Evolutionary conservation across 2,329 filamentous ascomycete species (phyloP).

Genomic region (Penicillium sp.): DNA sequence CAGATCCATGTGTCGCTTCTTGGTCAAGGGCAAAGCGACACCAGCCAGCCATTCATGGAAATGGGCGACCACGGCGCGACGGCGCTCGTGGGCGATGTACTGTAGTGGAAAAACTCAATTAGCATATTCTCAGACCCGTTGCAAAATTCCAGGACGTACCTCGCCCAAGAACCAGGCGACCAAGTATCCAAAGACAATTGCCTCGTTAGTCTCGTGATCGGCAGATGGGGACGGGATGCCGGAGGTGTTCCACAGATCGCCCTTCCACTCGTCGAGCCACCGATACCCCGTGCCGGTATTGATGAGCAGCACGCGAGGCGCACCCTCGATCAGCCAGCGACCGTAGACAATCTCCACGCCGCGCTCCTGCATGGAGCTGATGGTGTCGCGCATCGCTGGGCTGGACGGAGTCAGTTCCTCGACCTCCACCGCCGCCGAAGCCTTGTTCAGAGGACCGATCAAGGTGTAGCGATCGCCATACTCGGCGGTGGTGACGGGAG

Average conservation of each 20-base stretch:
- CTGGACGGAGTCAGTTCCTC: constrained; percentile 86
- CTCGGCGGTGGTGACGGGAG: constrained; percentile 93
- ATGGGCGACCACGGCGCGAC: constrained; percentile 90
- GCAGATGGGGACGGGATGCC: constrained; percentile 90
- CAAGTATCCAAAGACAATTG: constrained; percentile 95
- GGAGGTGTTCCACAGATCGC: constrained; percentile 88
- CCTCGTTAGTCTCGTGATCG: constrained; percentile 95
- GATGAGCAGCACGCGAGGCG: constrained; percentile 88
- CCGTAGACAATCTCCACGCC: constrained; percentile 91
- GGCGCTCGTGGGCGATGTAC: constrained; percentile 93
- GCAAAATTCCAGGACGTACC: constrained; percentile 56
- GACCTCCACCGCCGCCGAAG: constrained; percentile 95
- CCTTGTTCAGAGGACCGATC: constrained; percentile 89
- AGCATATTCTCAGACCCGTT: background rate
- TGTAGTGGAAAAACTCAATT: constrained; percentile 41
- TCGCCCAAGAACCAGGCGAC: constrained; percentile 98
- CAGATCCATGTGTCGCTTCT: constrained; percentile 91
- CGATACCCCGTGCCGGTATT: constrained; percentile 92
- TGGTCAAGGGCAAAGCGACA: constrained; percentile 86
- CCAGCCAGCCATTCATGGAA: constrained; percentile 99
- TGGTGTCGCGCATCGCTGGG: constrained; percentile 76
- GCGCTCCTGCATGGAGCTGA: constrained; percentile 88
- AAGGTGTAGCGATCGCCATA: constrained; percentile 98
- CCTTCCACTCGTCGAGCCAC: constrained; percentile 95
- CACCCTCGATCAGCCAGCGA: constrained; percentile 95